phyloP scores from a whole-genome alignment of 306 rosid species.

The Luffa acutangula region DNA sequence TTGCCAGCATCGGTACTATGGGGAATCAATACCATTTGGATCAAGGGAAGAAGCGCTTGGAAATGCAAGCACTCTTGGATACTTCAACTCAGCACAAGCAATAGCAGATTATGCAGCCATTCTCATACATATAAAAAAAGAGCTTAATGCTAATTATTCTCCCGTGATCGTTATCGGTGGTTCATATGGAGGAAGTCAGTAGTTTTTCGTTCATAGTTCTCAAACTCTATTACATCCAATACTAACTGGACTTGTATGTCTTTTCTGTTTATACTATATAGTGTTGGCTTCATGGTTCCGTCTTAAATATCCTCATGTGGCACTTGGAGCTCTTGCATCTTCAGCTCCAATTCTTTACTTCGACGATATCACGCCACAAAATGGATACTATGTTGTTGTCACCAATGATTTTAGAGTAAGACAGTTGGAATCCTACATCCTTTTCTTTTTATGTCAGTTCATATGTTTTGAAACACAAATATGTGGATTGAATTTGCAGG shows the following conservation, averaged over 20 bases:
- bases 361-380: conserved; percentile 33
- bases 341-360: conserved; percentile 76
- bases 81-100: conserved; percentile 75
- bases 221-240: background rate
- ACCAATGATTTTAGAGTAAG: conserved; percentile 49
- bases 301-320: conserved; percentile 64
- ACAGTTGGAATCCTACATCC: background rate
- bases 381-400: conserved; percentile 42
- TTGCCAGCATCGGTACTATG: conserved; percentile 59
- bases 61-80: conserved; percentile 46
- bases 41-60: conserved; percentile 43
- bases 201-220: background rate
- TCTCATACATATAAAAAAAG: conserved; percentile 34
- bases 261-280: conserved; percentile 2
- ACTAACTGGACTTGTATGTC: background rate
- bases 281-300: conserved; percentile 86
- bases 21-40: conserved; percentile 58
- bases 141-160: conserved; percentile 25
- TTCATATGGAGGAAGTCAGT: conserved; percentile 83
- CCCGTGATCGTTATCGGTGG: conserved; percentile 61
- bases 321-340: conserved; percentile 72
- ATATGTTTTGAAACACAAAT: background rate
- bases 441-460: background rate
- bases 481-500: conserved; percentile 23
- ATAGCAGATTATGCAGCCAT: conserved; percentile 60